phyloP scores from a whole-genome alignment of 2,329 filamentous ascomycete genomes.

The Aspergillus fumigatus region DNA sequence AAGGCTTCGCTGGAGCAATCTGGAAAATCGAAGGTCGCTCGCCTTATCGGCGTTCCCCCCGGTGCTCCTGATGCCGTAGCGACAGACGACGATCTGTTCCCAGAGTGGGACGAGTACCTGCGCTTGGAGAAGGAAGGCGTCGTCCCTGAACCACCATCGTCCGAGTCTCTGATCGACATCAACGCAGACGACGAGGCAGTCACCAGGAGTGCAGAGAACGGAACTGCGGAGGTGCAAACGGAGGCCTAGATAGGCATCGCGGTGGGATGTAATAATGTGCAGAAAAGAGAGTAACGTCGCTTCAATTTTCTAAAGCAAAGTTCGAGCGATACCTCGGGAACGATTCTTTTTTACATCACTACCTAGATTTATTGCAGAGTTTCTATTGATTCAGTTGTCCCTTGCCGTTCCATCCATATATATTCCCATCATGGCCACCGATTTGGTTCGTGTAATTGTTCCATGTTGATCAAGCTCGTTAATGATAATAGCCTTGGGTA shows the following conservation, averaged over 20 bases:
- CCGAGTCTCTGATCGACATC: constrained; percentile 41
- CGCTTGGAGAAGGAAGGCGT: constrained; percentile 70
- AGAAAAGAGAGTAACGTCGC: not conserved
- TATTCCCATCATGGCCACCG: not conserved
- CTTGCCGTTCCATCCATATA: not conserved
- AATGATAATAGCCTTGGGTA: not conserved
- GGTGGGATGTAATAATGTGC: constrained; percentile 9
- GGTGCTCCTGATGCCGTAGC: constrained; percentile 55
- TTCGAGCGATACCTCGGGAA: not conserved
- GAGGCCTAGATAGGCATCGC: constrained; percentile 17
- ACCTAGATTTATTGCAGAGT: not conserved
- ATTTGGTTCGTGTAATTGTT: not conserved
- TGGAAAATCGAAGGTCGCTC: constrained; percentile 79
- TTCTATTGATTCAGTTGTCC: not conserved
- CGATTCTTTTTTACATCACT: not conserved
- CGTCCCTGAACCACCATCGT: constrained; percentile 35
- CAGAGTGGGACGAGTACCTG: constrained; percentile 91
- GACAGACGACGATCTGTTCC: constrained; percentile 76
- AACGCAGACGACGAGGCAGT: constrained; percentile 30
- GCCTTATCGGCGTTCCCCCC: constrained; percentile 75
- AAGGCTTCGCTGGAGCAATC: constrained; percentile 76
- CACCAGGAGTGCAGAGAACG: constrained; percentile 29
- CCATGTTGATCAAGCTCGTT: not conserved
- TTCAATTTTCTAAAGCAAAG: not conserved
- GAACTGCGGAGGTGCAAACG: constrained; percentile 26